phyloP scores from a whole-genome alignment of 305 asterid genomes.

The Andrographis paniculata region DNA sequence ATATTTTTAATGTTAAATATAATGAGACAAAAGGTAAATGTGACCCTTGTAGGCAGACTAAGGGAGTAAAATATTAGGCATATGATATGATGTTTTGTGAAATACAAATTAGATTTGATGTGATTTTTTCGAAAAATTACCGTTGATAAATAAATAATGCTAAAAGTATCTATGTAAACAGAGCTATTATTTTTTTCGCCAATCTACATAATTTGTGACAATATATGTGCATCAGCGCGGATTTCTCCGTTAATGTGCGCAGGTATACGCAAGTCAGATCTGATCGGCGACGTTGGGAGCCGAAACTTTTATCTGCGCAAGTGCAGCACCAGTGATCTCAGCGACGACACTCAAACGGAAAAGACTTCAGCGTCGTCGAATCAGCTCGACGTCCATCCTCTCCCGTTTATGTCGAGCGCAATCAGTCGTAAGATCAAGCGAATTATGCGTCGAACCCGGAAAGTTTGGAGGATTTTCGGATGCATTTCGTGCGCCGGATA shows the following conservation, averaged over 20 bases:
- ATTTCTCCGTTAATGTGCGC: neutral
- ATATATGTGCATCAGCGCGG: neutral
- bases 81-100: no score
- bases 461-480: neutral
- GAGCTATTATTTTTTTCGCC: neutral
- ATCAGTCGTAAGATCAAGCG: conserved; percentile 22
- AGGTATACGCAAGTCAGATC: conserved; percentile 49
- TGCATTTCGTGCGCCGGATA: no score
- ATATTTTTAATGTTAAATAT: no score
- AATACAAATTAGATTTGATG: no score
- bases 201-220: neutral
- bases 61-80: no score
- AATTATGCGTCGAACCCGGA: conserved; percentile 16
- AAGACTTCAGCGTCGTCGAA: conserved; percentile 5
- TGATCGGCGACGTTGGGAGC: conserved; percentile 51
- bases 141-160: no score
- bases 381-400: neutral
- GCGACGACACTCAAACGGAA: conserved; percentile 1
- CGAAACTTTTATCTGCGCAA: conserved; percentile 52
- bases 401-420: conserved; percentile 17
- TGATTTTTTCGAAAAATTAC: no score
- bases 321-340: conserved; percentile 8
- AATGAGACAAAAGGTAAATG: no score
- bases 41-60: no score
- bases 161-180: no score